Base-by-base conservation (phyloP, 2,329 filamentous ascomycete genomes). In the Scytalidium sp. region DNA sequence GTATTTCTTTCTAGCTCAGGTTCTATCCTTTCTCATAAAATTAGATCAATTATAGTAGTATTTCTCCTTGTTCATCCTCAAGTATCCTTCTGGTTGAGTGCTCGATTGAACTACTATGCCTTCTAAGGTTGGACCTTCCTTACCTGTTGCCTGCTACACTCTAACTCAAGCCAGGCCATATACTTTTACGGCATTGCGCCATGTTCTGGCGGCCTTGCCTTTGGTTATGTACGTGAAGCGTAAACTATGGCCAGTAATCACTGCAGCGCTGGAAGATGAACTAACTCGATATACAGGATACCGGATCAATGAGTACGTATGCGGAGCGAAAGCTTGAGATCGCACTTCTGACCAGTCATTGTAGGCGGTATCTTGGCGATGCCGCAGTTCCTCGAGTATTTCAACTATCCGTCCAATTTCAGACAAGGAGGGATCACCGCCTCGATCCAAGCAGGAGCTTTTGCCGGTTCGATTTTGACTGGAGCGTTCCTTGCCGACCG, bases 371-470 rank as follows among this genome's bases (percentile, higher is more conserved):
- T 64, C 29, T 50, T 64, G 1, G 51, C 49, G 20, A 61, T 59
- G 56, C 47, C 47, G 7, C 56, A 60, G 50, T 65, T 60, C 17
- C 58, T 59, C 2, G 47, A 49, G 3, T 64, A 63, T 41, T 60
- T 64, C 53, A 46, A 62, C 23, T 51, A 61, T 36, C 59, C 60
- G 8, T 49, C 51, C 40, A 55, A 61, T 43, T 64, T 61, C 43
- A 49, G 53, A 8, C 61, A 64, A 45, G 61, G 61, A 5, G 59
- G 60, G 7, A 75, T 75, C 41, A 74, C 71, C 4, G 68, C 67
- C 3, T 67, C 70, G 19, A 75, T 76, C 64, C 72, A 71, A 22
- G 72, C 69, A 20, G 72, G 72, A 11, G 71, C 70, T 7, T 70
- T 75, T 47, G 56, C 71, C 4, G 72, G 72, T 8, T 70, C 72